Percentiles rank a stretch among this genome's conserved stretches.
These are phyloP conservation scores for Microstegium vimineum DNA, from an alignment of 176 grass and related monocot species.

Conservation along the genomic window DNA sequence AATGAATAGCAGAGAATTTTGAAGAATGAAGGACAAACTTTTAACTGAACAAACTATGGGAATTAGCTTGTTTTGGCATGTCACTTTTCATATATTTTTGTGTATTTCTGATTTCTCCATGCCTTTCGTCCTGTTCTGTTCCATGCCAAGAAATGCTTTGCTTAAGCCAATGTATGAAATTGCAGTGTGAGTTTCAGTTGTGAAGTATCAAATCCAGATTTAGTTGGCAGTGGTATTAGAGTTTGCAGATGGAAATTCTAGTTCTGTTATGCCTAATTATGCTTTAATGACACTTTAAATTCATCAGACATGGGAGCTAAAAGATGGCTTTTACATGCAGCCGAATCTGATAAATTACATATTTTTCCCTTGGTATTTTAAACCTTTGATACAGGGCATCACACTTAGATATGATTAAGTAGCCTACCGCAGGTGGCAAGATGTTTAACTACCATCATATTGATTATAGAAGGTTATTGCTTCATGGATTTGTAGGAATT, in stretches of 20 bases:
- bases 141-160: background rate
- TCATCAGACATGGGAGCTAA: background rate
- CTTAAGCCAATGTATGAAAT: background rate
- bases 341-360: background rate
- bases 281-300: background rate
- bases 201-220: background rate
- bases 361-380: background rate
- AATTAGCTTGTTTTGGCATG: background rate
- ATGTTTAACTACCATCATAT: slow-evolving; percentile 12
- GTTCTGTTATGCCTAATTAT: background rate
- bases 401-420: background rate
- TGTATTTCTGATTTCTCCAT: background rate
- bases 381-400: background rate
- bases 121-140: background rate
- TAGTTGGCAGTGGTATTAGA: background rate
- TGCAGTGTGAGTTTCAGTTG: background rate
- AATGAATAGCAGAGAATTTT: background rate
- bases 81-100: background rate
- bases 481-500: background rate
- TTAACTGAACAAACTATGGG: background rate
- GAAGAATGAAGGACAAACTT: background rate
- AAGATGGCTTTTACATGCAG: background rate
- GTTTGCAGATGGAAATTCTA: background rate
- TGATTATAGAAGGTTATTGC: background rate
- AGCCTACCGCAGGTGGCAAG: background rate